Conservation (phyloP, 805 yeast species). For the Suhomyces sp. region DNA sequence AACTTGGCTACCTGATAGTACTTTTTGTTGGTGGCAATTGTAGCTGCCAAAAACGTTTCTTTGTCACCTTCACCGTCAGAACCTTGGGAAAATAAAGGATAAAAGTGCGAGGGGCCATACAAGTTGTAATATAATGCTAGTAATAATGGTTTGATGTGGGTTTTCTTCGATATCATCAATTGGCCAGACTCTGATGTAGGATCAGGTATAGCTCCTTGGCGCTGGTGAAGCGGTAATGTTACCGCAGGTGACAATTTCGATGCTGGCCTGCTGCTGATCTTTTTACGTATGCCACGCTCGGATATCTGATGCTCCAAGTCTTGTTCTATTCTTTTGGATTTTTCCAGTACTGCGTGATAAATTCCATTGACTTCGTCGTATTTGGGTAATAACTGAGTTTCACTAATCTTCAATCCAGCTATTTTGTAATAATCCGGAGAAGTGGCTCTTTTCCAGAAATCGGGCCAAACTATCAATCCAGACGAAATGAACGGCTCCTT, state of each 20-base stretch:
- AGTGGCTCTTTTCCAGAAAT: conserved; percentile 83
- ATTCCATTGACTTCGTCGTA: conserved; percentile 31
- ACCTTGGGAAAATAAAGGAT: conserved; percentile 44
- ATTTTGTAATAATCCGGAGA: conserved; percentile 70
- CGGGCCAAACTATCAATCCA: conserved; percentile 77
- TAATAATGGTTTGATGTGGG: conserved; percentile 36
- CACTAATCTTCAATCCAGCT: conserved; percentile 47
- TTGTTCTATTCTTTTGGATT: neutral
- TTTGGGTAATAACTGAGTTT: conserved; percentile 25
- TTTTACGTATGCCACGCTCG: neutral
- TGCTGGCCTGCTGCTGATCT: neutral
- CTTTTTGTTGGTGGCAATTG: conserved; percentile 45
- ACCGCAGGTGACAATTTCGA: neutral
- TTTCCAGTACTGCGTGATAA: conserved; percentile 10
- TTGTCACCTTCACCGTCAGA: conserved; percentile 77
- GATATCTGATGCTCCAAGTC: neutral
- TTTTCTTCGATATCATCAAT: conserved; percentile 37
- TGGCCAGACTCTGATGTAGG: conserved; percentile 39
- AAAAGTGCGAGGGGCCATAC: conserved; percentile 41
- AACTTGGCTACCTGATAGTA: conserved; percentile 55
- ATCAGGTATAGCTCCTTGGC: conserved; percentile 28
- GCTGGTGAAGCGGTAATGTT: conserved; percentile 27
- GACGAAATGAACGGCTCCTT: conserved; percentile 50
- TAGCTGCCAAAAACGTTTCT: conserved; percentile 73
- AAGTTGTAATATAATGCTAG: conserved; percentile 41